Base-by-base conservation (phyloP, 2,329 filamentous ascomycete species). In the Epichloe bromicola region DNA sequence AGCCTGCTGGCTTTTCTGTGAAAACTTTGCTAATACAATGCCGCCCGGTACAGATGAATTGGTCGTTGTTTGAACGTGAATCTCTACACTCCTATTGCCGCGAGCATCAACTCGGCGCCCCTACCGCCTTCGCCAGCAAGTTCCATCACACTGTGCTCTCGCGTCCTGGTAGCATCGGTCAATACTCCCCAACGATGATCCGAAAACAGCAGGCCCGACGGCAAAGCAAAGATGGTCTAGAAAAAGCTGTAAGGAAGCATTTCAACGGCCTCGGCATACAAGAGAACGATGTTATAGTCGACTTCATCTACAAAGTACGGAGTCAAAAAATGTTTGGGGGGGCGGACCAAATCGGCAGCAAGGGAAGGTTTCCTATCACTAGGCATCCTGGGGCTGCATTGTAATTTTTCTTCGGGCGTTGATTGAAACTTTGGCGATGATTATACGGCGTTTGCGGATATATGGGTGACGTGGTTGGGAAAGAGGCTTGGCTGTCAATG, bases 201-300 rank as follows among this genome's bases (percentile, higher is more conserved):
- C 72, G 83, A 52, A 76, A 74, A 58, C 80, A 78, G 57, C 73
- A 80, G 45, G 74, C 81, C 60, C 72, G 82, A 49, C 75, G 84
- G 50, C 82, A 89, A 63, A 79, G 77, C 60, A 86, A 86, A 63
- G 82, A 88, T 38, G 78, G 86, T 57, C 72, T 94, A 50, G 84
- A 85, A 8, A 74, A 81, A 57, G 75, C 79, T 2, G 84, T 90
- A 46, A 76, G 86, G 56, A 90, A 88, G 65, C 86, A 93, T 67
- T 93, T 93, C 70, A 93, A 93, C 63, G 81, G 80, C 36, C 74
- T 86, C 57, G 85, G 84, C 15, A 79, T 91, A 40, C 83, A 82
- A 56, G 88, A 94, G 70, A 88, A 83, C 62, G 87, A 93, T 59
- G 83, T 89, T 57, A 85, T 93, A 52, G 85, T 90, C 51, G 85